These are phyloP conservation scores for Aspergillus sp. DNA, from an alignment of 2,329 filamentous ascomycete species.

Conservation along the genomic window DNA sequence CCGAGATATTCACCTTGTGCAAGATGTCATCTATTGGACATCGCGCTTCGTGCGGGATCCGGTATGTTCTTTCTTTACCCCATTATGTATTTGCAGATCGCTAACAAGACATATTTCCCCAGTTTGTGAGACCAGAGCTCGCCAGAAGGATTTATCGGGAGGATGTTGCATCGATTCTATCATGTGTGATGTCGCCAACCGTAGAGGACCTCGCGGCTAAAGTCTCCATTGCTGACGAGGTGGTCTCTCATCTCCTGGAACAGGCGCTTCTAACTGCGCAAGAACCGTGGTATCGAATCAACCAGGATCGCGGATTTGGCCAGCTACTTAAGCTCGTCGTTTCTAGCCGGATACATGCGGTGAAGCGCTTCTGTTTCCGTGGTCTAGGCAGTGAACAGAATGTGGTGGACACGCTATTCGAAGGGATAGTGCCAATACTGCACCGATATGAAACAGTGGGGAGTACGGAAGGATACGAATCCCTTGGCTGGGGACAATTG, in stretches of 20 bases:
- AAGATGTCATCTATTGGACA: not conserved
- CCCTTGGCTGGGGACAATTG: not conserved
- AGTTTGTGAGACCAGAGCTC: not conserved
- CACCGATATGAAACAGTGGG: not conserved
- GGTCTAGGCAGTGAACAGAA: not conserved
- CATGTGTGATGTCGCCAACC: not conserved
- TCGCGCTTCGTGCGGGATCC: not conserved
- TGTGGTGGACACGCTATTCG: not conserved
- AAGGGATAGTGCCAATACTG: not conserved
- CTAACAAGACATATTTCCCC: not conserved
- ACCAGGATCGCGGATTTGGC: not conserved
- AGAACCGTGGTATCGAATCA: not conserved
- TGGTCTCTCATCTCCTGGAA: not conserved
- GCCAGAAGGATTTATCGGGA: not conserved
- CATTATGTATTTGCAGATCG: not conserved
- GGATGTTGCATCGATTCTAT: not conserved
- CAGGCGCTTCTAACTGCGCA: not conserved
- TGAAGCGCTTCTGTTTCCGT: not conserved
- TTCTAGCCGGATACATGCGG: not conserved
- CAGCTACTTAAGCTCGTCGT: not conserved
- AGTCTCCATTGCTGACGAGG: not conserved
- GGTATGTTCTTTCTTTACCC: not conserved
- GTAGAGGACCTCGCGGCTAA: not conserved
- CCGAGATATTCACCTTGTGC: not conserved
- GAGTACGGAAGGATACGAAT: slow-evolving; percentile 9